phyloP scores from a whole-genome alignment of 805 yeast species.

The Metschnikowia bowlesiae region DNA sequence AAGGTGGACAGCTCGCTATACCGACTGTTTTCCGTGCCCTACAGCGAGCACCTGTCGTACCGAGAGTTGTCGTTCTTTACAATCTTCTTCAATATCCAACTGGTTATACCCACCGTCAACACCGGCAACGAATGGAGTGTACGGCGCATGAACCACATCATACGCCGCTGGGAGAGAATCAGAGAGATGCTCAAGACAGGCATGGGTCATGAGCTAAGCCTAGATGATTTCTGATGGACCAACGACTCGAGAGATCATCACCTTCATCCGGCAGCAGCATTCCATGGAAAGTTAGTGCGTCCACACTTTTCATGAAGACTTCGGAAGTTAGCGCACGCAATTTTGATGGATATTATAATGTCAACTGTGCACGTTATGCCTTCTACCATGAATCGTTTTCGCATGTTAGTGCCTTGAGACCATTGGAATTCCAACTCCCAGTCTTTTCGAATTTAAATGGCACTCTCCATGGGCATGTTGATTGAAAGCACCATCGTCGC shows the following conservation, averaged over 20 bases:
- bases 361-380: no score
- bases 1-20: conserved; percentile 23
- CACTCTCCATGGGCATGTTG: no score
- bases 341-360: no score
- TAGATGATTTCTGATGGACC: conserved; percentile 15
- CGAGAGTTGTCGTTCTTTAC: conserved; percentile 71
- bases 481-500: no score
- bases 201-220: conserved; percentile 7
- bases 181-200: neutral
- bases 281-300: no score
- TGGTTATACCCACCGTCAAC: conserved; percentile 79
- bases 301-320: no score
- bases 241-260: neutral
- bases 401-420: no score
- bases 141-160: conserved; percentile 29
- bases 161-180: conserved; percentile 26
- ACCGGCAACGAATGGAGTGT: conserved; percentile 24
- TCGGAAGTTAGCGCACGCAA: no score
- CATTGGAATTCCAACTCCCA: no score
- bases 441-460: no score
- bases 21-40: conserved; percentile 67
- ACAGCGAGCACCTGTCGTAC: conserved; percentile 91
- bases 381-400: no score
- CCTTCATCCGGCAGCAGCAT: no score
- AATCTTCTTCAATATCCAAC: conserved; percentile 42